A percentile compares a stretch with the other conserved stretches of the same genome.
phyloP scores from a whole-genome alignment of 2,329 filamentous ascomycete genomes.

The Alternaria triticina region DNA sequence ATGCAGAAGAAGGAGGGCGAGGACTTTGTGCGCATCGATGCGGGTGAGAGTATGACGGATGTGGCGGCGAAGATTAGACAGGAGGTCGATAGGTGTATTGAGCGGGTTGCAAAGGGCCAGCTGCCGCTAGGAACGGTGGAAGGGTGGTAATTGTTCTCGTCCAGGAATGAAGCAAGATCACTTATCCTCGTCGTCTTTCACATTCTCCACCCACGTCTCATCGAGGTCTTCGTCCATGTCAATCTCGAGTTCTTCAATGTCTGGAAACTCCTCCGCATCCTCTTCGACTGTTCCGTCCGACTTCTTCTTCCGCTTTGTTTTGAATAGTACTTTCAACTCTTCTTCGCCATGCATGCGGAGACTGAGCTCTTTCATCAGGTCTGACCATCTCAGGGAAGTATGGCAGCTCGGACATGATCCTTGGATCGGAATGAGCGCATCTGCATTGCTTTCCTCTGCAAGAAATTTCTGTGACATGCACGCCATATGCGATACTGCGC shows the following conservation, averaged over 20 bases:
- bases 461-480: constrained; percentile 63
- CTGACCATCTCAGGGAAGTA: constrained; percentile 69
- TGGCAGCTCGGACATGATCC: constrained; percentile 77
- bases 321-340: constrained; percentile 73
- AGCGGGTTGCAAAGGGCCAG: constrained; percentile 30
- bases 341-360: constrained; percentile 73
- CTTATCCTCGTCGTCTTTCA: constrained; percentile 38
- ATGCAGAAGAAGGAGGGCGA: constrained; percentile 56
- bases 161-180: not conserved
- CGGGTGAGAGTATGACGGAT: constrained; percentile 57
- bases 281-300: constrained; percentile 26
- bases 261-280: constrained; percentile 17
- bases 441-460: constrained; percentile 44
- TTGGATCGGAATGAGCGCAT: constrained; percentile 66
- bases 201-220: constrained; percentile 42
- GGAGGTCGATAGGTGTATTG: constrained; percentile 30
- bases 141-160: constrained; percentile 31
- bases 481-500: constrained; percentile 59
- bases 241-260: constrained; percentile 33
- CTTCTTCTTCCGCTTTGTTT: constrained; percentile 54
- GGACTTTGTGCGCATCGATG: constrained; percentile 63
- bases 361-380: constrained; percentile 83
- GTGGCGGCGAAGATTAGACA: constrained; percentile 52
- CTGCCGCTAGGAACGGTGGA: constrained; percentile 34
- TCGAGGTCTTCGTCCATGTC: constrained; percentile 44